Evolutionary conservation across 2,329 filamentous ascomycete species (phyloP), one percentile per base, ranked within the genome.

Genomic region (Stachybotrys chlorohalonatus): DNA sequence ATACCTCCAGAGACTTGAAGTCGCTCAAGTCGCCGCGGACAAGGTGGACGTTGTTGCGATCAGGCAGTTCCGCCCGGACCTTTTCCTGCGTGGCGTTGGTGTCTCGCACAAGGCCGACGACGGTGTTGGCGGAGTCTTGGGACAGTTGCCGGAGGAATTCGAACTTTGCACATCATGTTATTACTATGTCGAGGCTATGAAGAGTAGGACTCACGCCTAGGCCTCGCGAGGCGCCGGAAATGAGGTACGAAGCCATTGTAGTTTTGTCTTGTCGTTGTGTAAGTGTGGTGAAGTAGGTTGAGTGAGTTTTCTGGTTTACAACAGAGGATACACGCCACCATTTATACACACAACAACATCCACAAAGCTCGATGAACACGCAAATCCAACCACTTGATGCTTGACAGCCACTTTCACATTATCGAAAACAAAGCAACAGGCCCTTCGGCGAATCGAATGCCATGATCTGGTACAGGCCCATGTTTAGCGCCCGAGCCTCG

Each of bases 31-130:
- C 56, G 6, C 31, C 53, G 17, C 55, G 48, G 2, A 59, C 13
- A 30, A 59, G 24, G 16, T 54, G 48, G 15, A 59, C 24, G 24
- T 59, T 59, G 32, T 16, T 24, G 1, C 42, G 52, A 52, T 66
- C 60, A 53, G 72, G 68, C 30, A 67, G 56, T 24, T 61, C 60
- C n/a, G 53, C 31, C 13, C 59, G 56, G 1, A 75, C 62, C 54
- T 68, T 71, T 30, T 69, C 59, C 6, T 74, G 67, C 4, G 73
- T 72, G 1, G 63, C 63, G 13, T 60, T 51, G 52, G 73, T 74
- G 60, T 76, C 61, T 7, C 75, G 71, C 31, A 77, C 71, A 13
- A 78, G 66, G 4, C 73, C 76, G 51, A 77, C 60, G 49, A 77
- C 64, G 1, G 62, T 66, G 57, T 74, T 74, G 31, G 62, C 53